Conservation (phyloP, 148 eudicot genomes). For the Camellia japonica region DNA sequence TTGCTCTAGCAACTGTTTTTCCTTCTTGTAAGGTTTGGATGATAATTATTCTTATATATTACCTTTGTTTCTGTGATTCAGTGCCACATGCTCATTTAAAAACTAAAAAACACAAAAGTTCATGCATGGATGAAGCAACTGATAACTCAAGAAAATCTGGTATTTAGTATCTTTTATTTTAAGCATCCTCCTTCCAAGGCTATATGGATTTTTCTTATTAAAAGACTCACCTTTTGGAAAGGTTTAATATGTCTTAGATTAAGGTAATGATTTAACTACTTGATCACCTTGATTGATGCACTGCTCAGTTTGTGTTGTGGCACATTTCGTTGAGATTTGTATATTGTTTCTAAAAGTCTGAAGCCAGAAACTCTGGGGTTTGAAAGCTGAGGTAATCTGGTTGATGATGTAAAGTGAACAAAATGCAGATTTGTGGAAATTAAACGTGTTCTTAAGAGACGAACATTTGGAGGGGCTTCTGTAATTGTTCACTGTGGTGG, state of each 20-base stretch:
- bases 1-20: slow-evolving; percentile 78
- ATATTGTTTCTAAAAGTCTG: background rate
- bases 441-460: background rate
- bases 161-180: background rate
- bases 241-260: background rate
- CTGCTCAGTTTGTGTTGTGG: background rate
- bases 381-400: background rate
- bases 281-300: background rate
- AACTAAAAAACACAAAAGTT: background rate
- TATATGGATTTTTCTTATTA: background rate
- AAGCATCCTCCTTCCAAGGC: background rate
- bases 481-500: slow-evolving; percentile 1
- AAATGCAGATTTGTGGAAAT: background rate
- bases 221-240: background rate
- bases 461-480: background rate
- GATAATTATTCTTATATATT: background rate
- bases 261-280: background rate
- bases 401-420: background rate
- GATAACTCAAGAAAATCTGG: background rate
- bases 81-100: background rate
- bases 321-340: background rate
- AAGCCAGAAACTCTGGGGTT: background rate
- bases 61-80: background rate
- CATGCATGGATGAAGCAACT: background rate
- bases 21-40: slow-evolving; percentile 74